phyloP scores from a whole-genome alignment of 2,329 filamentous ascomycete genomes.

The Fusarium anguioides region DNA sequence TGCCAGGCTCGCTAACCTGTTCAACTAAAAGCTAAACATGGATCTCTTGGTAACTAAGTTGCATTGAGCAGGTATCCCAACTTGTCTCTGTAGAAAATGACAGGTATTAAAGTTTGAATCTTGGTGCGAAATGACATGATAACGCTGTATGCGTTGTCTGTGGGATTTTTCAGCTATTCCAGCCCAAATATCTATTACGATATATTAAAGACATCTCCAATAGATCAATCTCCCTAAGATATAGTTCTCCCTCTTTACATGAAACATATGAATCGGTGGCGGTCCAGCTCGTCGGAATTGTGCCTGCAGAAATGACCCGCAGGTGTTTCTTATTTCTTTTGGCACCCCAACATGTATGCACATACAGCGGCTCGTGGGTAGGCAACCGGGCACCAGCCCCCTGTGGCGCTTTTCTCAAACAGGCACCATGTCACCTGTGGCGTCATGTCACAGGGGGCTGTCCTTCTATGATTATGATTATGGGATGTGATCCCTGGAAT shows the following conservation, averaged over 20 bases:
- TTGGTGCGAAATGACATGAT: neutral
- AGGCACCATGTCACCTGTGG: conserved; percentile 10
- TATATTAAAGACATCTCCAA: neutral
- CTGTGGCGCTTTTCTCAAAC: conserved; percentile 13
- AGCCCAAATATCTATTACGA: neutral
- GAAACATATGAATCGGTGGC: conserved; percentile 28
- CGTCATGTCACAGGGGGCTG: conserved; percentile 4
- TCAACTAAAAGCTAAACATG: conserved; percentile 14
- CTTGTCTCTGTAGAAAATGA: neutral
- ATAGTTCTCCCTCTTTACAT: conserved; percentile 2
- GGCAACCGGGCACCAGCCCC: conserved; percentile 5
- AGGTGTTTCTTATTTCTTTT: conserved; percentile 2
- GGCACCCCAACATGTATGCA: neutral
- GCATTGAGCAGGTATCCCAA: neutral
- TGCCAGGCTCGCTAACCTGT: neutral
- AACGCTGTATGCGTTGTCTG: neutral
- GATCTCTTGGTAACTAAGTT: neutral
- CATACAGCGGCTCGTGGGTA: neutral
- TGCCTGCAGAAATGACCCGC: conserved; percentile 27
- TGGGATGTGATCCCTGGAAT: conserved; percentile 6
- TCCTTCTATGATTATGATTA: conserved; percentile 1
- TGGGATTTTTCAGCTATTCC: neutral
- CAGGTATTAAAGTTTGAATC: neutral
- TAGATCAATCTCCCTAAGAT: neutral
- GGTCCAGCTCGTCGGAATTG: conserved; percentile 9